A percentile compares a stretch with the other conserved stretches of the same genome.
Conservation (phyloP, 1,284 basidiomycete species). For the Sanghuangporus baumii region DNA sequence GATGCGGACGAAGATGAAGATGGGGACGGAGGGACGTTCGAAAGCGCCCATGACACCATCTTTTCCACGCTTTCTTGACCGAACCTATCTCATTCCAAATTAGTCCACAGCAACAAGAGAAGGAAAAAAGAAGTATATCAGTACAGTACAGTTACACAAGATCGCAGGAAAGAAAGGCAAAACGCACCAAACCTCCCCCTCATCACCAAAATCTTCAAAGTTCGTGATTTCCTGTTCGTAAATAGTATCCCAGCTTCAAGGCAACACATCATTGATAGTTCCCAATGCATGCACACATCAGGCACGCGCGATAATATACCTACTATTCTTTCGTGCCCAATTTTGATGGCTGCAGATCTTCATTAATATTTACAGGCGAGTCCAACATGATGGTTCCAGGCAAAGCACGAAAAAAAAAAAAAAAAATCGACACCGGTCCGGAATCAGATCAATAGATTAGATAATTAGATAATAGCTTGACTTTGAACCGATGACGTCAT, state of each 20-base stretch:
- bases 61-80: conserved; percentile 76
- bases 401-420: too few relatives aligned
- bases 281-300: conserved; percentile 8
- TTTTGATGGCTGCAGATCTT: conserved; percentile 49
- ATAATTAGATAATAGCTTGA: too few relatives aligned
- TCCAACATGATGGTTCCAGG: not conserved
- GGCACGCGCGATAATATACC: conserved; percentile 21
- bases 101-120: not conserved
- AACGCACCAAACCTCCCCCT: conserved; percentile 81
- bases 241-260: conserved; percentile 63
- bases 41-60: conserved; percentile 67
- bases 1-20: not conserved
- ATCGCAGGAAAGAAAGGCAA: not conserved
- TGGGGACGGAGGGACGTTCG: conserved; percentile 41
- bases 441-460: too few relatives aligned
- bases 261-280: not conserved
- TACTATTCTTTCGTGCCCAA: conserved; percentile 64
- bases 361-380: not conserved
- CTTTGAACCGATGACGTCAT: too few relatives aligned
- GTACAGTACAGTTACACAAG: not conserved
- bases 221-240: conserved; percentile 70
- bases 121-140: not conserved
- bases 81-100: conserved; percentile 55
- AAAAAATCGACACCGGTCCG: too few relatives aligned
- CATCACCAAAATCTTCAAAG: conserved; percentile 79